Base-by-base conservation (phyloP, 2,329 filamentous ascomycete species). In the Chaetothyriales sp. region DNA sequence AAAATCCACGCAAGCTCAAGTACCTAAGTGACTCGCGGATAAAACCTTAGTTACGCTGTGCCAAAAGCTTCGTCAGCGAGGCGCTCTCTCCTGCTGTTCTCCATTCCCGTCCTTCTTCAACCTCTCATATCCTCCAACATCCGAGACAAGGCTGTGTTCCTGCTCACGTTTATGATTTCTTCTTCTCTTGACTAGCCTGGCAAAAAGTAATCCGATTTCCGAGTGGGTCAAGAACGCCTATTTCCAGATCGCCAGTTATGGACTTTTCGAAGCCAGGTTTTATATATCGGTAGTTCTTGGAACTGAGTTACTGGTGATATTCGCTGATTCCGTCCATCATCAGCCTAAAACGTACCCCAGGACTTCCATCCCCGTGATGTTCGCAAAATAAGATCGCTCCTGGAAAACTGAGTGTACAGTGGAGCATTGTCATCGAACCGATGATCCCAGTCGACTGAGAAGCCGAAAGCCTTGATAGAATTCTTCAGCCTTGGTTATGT, bases 381-480 rank as follows among this genome's bases (percentile, higher is more conserved):
- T 49, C 47, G 47, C 13, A 49, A 15, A n/a, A 49, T 25, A n/a
- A 49, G 47, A 5, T 44, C 20, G 8, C 47, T 28, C 47, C 47
- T 40, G 7, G 47, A 49, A 19, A 49, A 19, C 18, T 49, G 47
- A 4, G 6, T 28, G 37, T 49, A 49, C 15, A 49, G 15, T 43
- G 47, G 47, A 1, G 25, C 10, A 18, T 49, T 49, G 10, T 1
- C n/a, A 19, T 28, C 47, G 47, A 46, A 49, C 20, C 33, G 28
- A 20, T 49, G 47, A 10, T 49, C 33, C 47, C 47, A 49, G 47
- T 49, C 47, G 33, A 49, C 28, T 28, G 8, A 15, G 47, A 49
- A 49, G 37, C 47, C 47, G 18, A 49, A 37, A 49, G 8, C 33
- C 47, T 9, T 18, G 28, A 37, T 49, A 49, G 47, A 49, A 49